phyloP scores from a whole-genome alignment of 192 early-diverging fungal genomes.

The Coemansia sp. region DNA sequence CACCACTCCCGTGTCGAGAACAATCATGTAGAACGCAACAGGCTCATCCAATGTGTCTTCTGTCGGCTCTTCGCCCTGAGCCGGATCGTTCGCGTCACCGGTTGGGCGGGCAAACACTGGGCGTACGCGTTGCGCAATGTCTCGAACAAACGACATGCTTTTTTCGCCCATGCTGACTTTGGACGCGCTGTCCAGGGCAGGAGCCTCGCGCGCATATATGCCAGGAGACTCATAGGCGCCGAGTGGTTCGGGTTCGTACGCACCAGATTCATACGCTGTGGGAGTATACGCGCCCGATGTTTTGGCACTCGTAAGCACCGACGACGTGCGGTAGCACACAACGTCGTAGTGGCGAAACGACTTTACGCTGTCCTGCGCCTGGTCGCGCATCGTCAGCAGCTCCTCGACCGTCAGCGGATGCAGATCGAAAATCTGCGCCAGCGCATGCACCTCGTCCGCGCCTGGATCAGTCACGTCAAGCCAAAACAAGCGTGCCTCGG shows the following conservation, averaged over 20 bases:
- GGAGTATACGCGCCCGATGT: too few species aligned
- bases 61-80: neutral
- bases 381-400: constrained; percentile 68
- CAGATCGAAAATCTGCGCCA: constrained; percentile 71
- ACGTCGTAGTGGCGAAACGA: constrained; percentile 87
- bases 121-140: constrained; percentile 15
- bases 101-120: neutral
- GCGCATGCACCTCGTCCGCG: constrained; percentile 60
- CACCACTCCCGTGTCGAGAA: constrained; percentile 37
- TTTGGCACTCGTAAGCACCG: constrained; percentile 16
- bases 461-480: constrained; percentile 66
- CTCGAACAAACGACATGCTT: constrained; percentile 27
- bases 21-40: constrained; percentile 46
- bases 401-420: constrained; percentile 91
- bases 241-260: too few species aligned
- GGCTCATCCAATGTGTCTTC: constrained; percentile 44
- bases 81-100: neutral
- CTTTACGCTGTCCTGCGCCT: constrained; percentile 84
- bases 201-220: neutral
- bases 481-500: constrained; percentile 62
- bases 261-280: too few species aligned
- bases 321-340: constrained; percentile 70
- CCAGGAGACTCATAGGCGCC: too few species aligned
- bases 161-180: constrained; percentile 2
- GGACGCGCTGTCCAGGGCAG: neutral